Evolutionary conservation across 179 eudicot genomes (phyloP).

Genomic region (Beta corolliflora): DNA sequence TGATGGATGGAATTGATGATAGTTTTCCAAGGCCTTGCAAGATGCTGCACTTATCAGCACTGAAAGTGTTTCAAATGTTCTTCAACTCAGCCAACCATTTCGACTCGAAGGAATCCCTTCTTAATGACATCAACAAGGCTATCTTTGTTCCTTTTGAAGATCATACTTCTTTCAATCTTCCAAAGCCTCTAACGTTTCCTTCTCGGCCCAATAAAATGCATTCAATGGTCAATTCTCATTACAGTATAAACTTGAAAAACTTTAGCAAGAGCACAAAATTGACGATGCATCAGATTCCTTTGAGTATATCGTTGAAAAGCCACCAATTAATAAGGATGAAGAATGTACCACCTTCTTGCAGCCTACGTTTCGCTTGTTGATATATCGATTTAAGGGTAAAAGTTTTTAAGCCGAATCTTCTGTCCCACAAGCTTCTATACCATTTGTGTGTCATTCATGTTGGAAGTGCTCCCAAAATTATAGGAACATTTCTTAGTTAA

Average conservation of each 20-base stretch:
- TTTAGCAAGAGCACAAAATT: not conserved
- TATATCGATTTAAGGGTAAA: too few relatives aligned
- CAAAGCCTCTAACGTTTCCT: not conserved
- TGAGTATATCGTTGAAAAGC: not conserved
- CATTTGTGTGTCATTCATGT: too few relatives aligned
- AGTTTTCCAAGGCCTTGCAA: slow-evolving; percentile 34
- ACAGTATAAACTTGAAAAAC: not conserved
- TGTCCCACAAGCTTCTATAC: too few relatives aligned
- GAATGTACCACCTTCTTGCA: not conserved
- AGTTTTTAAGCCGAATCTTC: too few relatives aligned
- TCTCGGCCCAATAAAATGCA: not conserved
- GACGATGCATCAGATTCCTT: not conserved
- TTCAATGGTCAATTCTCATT: not conserved
- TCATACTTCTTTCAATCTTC: not conserved
- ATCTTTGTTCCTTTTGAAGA: slow-evolving; percentile 34
- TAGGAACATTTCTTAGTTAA: too few relatives aligned
- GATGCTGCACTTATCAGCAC: slow-evolving; percentile 34
- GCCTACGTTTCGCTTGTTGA: not conserved
- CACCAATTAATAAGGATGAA: slow-evolving; percentile 3
- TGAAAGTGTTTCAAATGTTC: slow-evolving; percentile 48
- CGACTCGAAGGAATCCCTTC: slow-evolving; percentile 34
- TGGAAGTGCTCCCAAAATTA: too few relatives aligned
- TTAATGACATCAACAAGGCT: slow-evolving; percentile 39
- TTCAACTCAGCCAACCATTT: slow-evolving; percentile 37
- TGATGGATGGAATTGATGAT: slow-evolving; percentile 19